Percentiles rank a stretch among this genome's conserved stretches.
phyloP scores from a whole-genome alignment of 768 basidiomycete genomes.

The Podaxis rugospora region DNA sequence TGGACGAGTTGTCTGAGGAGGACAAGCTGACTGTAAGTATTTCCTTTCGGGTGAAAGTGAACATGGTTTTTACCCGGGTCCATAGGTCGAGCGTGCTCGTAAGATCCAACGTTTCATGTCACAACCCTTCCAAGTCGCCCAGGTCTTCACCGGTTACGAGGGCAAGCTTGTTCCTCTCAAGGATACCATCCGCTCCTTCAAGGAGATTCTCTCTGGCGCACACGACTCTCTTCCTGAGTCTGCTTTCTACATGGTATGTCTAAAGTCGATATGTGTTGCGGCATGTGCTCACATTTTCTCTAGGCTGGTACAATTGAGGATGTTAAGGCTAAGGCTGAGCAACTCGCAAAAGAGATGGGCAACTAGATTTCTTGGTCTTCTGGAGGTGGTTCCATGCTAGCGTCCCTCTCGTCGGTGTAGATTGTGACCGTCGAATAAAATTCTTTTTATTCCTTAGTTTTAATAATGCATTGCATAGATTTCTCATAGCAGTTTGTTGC shows the following conservation, averaged over 20 bases:
- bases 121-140: slow-evolving; percentile 99
- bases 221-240: slow-evolving; percentile 92
- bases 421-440: slow-evolving; percentile 16
- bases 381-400: slow-evolving; percentile 10
- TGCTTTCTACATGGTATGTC: slow-evolving; percentile 91
- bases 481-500: slow-evolving; percentile 18
- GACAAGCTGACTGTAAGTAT: slow-evolving; percentile 91
- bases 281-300: not conserved
- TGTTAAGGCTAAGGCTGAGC: slow-evolving; percentile 95
- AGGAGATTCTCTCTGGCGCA: slow-evolving; percentile 88
- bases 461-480: slow-evolving; percentile 10
- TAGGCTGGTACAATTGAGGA: slow-evolving; percentile 93
- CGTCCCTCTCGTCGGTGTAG: slow-evolving; percentile 12
- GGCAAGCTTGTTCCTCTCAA: slow-evolving; percentile 95
- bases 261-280: not conserved
- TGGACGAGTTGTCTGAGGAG: slow-evolving; percentile 99
- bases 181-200: slow-evolving; percentile 96
- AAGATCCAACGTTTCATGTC: slow-evolving; percentile 99
- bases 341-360: slow-evolving; percentile 92
- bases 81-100: slow-evolving; percentile 91
- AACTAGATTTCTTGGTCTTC: slow-evolving; percentile 25
- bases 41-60: not conserved
- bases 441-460: slow-evolving; percentile 11
- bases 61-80: not conserved
- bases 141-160: slow-evolving; percentile 99